A percentile compares a stretch with the other conserved stretches of the same genome.
Evolutionary conservation across 164 flowering plant species (phyloP).

Genomic region (Dillenia turbinata): DNA sequence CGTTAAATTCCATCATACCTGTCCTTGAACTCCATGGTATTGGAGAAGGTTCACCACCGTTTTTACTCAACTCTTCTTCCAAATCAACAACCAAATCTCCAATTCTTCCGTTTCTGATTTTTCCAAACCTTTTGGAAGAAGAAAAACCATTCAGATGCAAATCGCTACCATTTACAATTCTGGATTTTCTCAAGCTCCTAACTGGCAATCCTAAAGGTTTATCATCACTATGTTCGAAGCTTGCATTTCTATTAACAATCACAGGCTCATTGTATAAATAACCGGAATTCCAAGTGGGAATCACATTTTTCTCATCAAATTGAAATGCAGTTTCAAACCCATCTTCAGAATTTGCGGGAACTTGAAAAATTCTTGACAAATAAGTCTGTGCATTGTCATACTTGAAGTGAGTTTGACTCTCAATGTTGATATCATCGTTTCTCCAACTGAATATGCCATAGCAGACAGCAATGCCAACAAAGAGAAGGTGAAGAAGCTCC

Average conservation of each 20-base stretch:
- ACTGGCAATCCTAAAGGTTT: slow-evolving; percentile 43
- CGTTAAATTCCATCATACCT: too few species aligned
- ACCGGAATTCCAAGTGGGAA: slow-evolving; percentile 26
- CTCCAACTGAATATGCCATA: slow-evolving; percentile 46
- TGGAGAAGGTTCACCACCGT: slow-evolving; percentile 15
- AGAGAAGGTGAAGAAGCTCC: slow-evolving; percentile 39
- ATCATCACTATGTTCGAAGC: slow-evolving; percentile 8
- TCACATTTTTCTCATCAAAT: slow-evolving; percentile 21
- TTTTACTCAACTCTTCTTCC: slow-evolving; percentile 19
- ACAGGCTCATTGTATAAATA: slow-evolving; percentile 18
- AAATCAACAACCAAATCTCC: slow-evolving; percentile 19
- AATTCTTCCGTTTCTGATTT: slow-evolving; percentile 3
- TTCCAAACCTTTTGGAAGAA: slow-evolving; percentile 13
- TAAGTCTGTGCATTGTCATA: slow-evolving; percentile 17
- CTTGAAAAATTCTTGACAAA: slow-evolving; percentile 26
- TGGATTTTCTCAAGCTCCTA: slow-evolving; percentile 38
- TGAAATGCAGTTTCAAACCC: slow-evolving; percentile 24
- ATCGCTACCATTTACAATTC: slow-evolving; percentile 1
- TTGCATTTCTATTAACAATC: slow-evolving; percentile 24
- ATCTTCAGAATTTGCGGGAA: slow-evolving; percentile 36
- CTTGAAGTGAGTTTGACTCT: slow-evolving; percentile 5
- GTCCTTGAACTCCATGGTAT: too few species aligned
- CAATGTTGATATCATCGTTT: slow-evolving; percentile 7
- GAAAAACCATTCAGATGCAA: too few species aligned
- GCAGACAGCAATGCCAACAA: slow-evolving; percentile 38